Evolutionary conservation across 164 flowering plant species (phyloP), one percentile per base, ranked within the genome.

Genomic region (Annona cherimola): DNA sequence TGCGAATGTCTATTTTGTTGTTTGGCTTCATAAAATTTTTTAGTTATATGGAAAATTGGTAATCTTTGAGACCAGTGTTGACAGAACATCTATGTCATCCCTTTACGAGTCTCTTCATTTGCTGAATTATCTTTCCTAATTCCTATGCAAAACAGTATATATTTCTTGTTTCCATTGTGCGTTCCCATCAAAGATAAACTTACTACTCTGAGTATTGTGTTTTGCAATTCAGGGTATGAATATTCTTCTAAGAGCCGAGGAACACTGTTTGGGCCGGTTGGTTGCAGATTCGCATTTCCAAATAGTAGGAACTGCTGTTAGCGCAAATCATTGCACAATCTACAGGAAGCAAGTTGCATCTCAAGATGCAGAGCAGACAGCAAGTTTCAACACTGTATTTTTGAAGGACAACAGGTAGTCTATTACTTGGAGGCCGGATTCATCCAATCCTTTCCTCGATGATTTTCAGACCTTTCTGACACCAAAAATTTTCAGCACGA

Each of bases 361-460:
- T 42, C 84, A 75, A 63, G 88, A 79, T 71, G 69, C n/a, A 69
- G 83, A 82, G 45, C 69, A 66, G 65, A 57, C 79, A 9, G 74
- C 82, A 16, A 74, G 61, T 46, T 55, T 41, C 62, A 71, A 69
- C 40, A 26, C 81, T 73, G 88, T 85, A 57, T 86, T 80, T 78
- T 70, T 95, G 81, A 88, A 88, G 76, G 99, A 95, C 81, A 84
- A 89, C 59, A 95, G 99, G 99, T 94, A 76, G 45, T 60, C 26
- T 54, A 63, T 74, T 73, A 7, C 61, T 45, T 5, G 4, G 9
- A 18, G 63, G 5, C 54, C 55, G 45, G 5, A 45, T 20, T 43
- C 7, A 8, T 41, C 11, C 5, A 42, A 20, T 46, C 18, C 63
- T 70, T 59, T 57, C 7, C 16, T n/a, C 0, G 55, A 57, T 44